Conservation (phyloP, 495 filamentous ascomycete species). For the Penicillium samsonianum region DNA sequence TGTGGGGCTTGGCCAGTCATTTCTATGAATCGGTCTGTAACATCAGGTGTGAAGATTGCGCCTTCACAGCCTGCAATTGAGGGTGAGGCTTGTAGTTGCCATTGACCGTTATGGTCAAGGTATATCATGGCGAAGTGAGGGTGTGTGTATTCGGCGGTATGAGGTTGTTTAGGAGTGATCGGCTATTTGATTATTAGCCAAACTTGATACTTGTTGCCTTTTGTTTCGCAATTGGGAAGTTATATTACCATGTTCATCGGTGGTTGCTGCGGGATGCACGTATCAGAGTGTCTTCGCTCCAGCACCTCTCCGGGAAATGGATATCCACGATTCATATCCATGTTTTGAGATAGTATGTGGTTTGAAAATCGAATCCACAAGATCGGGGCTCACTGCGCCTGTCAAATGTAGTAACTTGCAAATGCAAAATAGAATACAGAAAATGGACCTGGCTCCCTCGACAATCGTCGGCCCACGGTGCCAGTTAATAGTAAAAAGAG, state of each 20-base stretch:
- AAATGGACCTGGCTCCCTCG: not conserved
- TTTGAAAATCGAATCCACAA: not conserved
- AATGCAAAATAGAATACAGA: not conserved
- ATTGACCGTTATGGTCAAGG: slow-evolving; percentile 41
- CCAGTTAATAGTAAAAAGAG: not conserved
- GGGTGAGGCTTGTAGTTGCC: slow-evolving; percentile 35
- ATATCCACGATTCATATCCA: slow-evolving; percentile 23
- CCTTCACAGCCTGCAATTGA: slow-evolving; percentile 41
- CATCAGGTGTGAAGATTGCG: slow-evolving; percentile 43
- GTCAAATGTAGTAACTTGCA: not conserved
- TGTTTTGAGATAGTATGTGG: not conserved
- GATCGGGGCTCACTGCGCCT: not conserved
- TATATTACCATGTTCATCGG: slow-evolving; percentile 20
- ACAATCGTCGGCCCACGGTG: not conserved
- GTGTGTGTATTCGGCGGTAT: slow-evolving; percentile 28
- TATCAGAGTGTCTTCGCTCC: slow-evolving; percentile 31
- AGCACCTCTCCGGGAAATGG: slow-evolving; percentile 17
- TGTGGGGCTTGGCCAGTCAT: slow-evolving; percentile 27
- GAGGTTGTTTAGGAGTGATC: slow-evolving; percentile 21
- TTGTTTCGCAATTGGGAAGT: not conserved
- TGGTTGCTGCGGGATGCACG: slow-evolving; percentile 16
- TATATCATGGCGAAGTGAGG: slow-evolving; percentile 46
- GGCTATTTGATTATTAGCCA: slow-evolving; percentile 15
- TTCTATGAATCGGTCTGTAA: slow-evolving; percentile 41
- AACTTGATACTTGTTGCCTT: not conserved